These are phyloP conservation scores for Aspergillus affinis DNA, from an alignment of 495 filamentous ascomycete species.

Conservation along the genomic window DNA sequence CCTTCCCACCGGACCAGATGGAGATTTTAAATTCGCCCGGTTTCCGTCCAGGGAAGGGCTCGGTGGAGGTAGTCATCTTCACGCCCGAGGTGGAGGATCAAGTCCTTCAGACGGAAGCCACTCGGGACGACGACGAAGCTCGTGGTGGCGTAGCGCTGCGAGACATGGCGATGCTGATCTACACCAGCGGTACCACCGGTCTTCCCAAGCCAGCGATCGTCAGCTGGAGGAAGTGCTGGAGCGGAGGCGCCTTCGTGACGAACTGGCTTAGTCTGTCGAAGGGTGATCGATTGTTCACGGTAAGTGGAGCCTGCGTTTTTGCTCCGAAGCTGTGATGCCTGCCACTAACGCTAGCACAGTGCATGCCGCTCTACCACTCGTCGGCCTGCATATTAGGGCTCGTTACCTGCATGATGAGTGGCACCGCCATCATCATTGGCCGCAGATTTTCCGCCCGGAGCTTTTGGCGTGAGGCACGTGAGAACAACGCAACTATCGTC, in stretches of 20 bases:
- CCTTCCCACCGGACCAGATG: constrained; percentile 48
- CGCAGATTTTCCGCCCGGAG: constrained; percentile 78
- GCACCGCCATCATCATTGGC: constrained; percentile 68
- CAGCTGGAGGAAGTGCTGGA: constrained; percentile 67
- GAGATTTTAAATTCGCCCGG: constrained; percentile 40
- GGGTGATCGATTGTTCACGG: constrained; percentile 80
- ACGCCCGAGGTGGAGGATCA: constrained; percentile 63
- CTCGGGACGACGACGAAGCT: constrained; percentile 62
- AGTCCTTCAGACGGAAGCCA: constrained; percentile 52
- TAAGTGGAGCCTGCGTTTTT: constrained; percentile 31
- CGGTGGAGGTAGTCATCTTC: constrained; percentile 62
- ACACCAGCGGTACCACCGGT: constrained; percentile 86
- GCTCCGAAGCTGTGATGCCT: not conserved
- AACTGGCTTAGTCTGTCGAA: constrained; percentile 54
- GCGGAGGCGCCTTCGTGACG: constrained; percentile 53
- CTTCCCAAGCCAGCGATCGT: constrained; percentile 89
- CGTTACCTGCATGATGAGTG: constrained; percentile 53
- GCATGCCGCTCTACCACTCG: constrained; percentile 94
- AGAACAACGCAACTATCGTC: constrained; percentile 72
- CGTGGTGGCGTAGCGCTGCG: constrained; percentile 50
- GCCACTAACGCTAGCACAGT: constrained; percentile 41
- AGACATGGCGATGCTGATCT: constrained; percentile 75
- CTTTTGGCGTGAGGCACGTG: constrained; percentile 80
- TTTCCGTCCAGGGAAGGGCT: constrained; percentile 47
- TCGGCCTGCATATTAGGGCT: constrained; percentile 76